Percentiles rank a stretch among this genome's conserved stretches.
phyloP scores from a whole-genome alignment of 805 yeast genomes.

The Wickerhamomyces silvicola region DNA sequence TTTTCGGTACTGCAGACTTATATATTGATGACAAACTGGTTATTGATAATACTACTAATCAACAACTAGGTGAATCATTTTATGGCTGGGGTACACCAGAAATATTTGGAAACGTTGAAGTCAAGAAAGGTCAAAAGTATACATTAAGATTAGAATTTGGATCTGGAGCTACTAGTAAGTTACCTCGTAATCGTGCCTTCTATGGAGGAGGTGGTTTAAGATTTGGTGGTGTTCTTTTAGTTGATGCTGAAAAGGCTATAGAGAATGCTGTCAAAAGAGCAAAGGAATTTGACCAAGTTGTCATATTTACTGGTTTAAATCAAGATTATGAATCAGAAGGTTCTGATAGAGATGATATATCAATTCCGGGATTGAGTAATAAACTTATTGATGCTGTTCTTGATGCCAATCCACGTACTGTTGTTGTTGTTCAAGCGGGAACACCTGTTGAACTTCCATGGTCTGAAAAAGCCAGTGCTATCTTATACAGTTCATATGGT shows the following conservation, averaged over 20 bases:
- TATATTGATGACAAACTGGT: conserved; percentile 44
- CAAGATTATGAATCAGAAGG: conserved; percentile 58
- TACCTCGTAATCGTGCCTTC: conserved; percentile 8
- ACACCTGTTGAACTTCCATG: conserved; percentile 55
- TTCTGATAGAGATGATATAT: conserved; percentile 44
- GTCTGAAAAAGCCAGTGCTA: conserved; percentile 31
- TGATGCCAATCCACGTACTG: conserved; percentile 40
- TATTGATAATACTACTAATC: conserved; percentile 48
- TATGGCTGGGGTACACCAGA: conserved; percentile 50
- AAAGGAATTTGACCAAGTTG: conserved; percentile 42
- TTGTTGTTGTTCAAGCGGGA: conserved; percentile 51
- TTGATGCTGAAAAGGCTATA: conserved; percentile 24
- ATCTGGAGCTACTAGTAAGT: conserved; percentile 32
- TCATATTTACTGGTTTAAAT: conserved; percentile 45
- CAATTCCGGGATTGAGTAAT: conserved; percentile 42
- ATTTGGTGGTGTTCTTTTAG: conserved; percentile 23
- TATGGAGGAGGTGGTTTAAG: conserved; percentile 30
- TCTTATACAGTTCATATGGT: conserved; percentile 48
- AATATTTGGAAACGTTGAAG: conserved; percentile 27
- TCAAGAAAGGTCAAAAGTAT: conserved; percentile 39
- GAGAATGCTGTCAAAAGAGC: conserved; percentile 40
- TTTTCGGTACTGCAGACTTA: conserved; percentile 47
- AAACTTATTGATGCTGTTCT: conserved; percentile 38
- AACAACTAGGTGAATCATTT: conserved; percentile 42
- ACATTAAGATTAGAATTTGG: conserved; percentile 43